phyloP scores from a whole-genome alignment of 148 eudicot species.

The Nepenthes gracilis region DNA sequence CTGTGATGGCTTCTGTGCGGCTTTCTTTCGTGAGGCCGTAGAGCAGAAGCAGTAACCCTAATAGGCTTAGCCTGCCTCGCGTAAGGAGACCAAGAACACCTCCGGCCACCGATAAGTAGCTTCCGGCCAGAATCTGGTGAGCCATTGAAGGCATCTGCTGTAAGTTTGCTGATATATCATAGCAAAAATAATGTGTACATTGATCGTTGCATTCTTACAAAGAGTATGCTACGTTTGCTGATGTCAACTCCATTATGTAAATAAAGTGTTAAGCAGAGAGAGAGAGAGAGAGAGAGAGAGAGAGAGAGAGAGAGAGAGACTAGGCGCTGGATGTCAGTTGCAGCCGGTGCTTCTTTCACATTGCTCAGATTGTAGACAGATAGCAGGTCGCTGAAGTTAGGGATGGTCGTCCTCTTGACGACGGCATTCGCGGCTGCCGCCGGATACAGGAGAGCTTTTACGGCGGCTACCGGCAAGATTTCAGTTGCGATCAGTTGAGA shows the following conservation, averaged over 20 bases:
- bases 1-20: slow-evolving; percentile 6
- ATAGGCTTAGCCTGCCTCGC: slow-evolving; percentile 32
- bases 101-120: slow-evolving; percentile 55
- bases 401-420: slow-evolving; percentile 19
- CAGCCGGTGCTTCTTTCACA: slow-evolving; percentile 8
- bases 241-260: too few species aligned
- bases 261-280: too few species aligned
- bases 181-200: neutral
- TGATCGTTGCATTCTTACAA: neutral
- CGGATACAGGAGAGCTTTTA: slow-evolving; percentile 41
- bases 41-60: slow-evolving; percentile 34
- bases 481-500: slow-evolving; percentile 36
- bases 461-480: slow-evolving; percentile 28
- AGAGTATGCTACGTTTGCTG: too few species aligned
- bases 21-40: slow-evolving; percentile 51
- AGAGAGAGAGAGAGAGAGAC: slow-evolving; percentile 11
- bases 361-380: slow-evolving; percentile 16
- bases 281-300: too few species aligned
- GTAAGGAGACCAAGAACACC: slow-evolving; percentile 41
- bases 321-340: slow-evolving; percentile 31
- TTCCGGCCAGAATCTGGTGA: slow-evolving; percentile 42
- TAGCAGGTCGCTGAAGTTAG: slow-evolving; percentile 25
- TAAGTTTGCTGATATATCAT: neutral
- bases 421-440: slow-evolving; percentile 34
- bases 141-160: neutral